Evolutionary conservation across 1,284 basidiomycete genomes (phyloP).

Genomic region (Ceratobasidium sp.): DNA sequence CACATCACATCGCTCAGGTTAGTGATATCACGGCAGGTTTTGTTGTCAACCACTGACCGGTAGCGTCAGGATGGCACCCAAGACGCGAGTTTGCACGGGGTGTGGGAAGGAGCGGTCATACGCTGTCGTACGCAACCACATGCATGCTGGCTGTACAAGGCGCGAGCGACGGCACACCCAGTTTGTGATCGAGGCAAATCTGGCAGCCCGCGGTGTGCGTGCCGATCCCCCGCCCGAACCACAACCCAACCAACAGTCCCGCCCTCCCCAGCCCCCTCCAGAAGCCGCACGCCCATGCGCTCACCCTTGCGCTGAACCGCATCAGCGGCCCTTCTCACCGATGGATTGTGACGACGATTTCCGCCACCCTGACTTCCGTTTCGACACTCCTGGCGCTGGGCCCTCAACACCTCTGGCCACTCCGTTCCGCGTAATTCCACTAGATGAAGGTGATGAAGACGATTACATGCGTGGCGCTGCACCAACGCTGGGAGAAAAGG

Average conservation of each 20-base stretch:
- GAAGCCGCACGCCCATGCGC: too few species aligned
- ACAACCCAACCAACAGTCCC: not conserved
- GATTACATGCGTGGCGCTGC: too few species aligned
- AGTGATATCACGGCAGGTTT: too few species aligned
- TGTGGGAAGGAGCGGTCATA: not conserved
- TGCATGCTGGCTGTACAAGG: not conserved
- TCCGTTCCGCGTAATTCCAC: not conserved
- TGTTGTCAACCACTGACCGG: too few species aligned
- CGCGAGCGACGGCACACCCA: not conserved
- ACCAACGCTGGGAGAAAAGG: too few species aligned
- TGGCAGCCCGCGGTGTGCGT: too few species aligned
- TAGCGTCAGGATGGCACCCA: too few species aligned
- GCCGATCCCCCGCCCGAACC: not conserved
- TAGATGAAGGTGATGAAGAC: not conserved
- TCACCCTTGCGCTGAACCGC: too few species aligned
- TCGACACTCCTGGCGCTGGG: conserved; percentile 3
- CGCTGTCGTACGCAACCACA: not conserved
- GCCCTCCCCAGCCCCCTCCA: too few species aligned
- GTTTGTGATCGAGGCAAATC: not conserved
- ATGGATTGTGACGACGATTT: not conserved
- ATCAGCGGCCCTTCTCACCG: not conserved
- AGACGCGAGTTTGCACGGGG: too few species aligned
- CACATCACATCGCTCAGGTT: too few species aligned
- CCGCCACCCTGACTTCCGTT: not conserved
- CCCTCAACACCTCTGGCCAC: not conserved